These are phyloP conservation scores for Zoysia japonica DNA, from an alignment of 176 grass and related monocot genomes.

Conservation along the genomic window DNA sequence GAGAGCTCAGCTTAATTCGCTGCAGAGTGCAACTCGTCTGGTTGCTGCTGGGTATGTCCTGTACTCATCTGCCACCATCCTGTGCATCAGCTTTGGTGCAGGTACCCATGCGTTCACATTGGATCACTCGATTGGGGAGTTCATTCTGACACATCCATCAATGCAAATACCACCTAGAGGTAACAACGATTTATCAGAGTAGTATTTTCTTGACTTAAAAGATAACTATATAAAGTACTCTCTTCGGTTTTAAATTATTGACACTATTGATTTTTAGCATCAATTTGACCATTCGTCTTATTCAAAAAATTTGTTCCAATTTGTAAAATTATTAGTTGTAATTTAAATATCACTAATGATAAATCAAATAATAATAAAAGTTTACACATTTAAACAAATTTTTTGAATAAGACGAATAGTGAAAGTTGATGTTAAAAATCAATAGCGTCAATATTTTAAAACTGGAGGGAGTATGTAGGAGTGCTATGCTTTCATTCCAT, in stretches of 20 bases:
- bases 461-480: neutral
- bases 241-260: too few relatives aligned
- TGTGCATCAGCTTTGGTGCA: constrained; percentile 69
- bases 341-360: too few relatives aligned
- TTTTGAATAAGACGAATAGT: too few relatives aligned
- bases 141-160: constrained; percentile 80
- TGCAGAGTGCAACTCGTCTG: constrained; percentile 66
- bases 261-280: too few relatives aligned
- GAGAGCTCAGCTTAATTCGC: constrained; percentile 76
- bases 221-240: neutral
- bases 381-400: too few relatives aligned
- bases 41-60: constrained; percentile 80
- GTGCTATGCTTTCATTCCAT: neutral
- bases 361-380: too few relatives aligned
- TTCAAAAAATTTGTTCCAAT: too few relatives aligned
- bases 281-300: too few relatives aligned
- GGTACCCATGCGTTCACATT: constrained; percentile 85
- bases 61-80: constrained; percentile 89
- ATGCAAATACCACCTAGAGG: constrained; percentile 81
- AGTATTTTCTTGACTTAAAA: constrained; percentile 19
- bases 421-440: too few relatives aligned
- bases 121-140: constrained; percentile 77
- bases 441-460: too few relatives aligned
- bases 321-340: too few relatives aligned
- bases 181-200: constrained; percentile 19